phyloP scores from a whole-genome alignment of 306 rosid genomes.

The Betula pendula region DNA sequence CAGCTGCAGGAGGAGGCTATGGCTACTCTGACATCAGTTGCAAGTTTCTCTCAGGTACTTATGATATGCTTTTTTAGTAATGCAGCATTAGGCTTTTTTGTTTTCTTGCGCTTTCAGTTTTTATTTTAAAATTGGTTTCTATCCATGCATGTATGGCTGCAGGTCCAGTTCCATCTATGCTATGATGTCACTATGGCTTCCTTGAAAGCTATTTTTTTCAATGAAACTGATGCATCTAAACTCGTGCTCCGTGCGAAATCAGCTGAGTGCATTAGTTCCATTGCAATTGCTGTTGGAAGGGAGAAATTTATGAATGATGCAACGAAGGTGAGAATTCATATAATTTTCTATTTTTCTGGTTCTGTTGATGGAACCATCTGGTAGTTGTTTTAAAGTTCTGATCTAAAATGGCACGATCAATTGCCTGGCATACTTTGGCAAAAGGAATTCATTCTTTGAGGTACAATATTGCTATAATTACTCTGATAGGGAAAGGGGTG shows the following conservation, averaged over 20 bases:
- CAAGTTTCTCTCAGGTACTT: conserved; percentile 19
- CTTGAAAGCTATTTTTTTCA: conserved; percentile 10
- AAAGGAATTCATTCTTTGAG: no score
- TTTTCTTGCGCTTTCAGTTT: background rate
- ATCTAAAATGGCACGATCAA: no score
- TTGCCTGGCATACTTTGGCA: no score
- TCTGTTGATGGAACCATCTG: no score
- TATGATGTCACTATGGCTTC: conserved; percentile 17
- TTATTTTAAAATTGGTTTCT: background rate
- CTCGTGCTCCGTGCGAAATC: conserved; percentile 6
- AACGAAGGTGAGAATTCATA: conserved; percentile 16
- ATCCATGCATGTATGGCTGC: background rate
- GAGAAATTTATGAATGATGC: conserved; percentile 14
- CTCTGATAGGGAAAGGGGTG: no score
- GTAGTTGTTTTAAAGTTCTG: background rate
- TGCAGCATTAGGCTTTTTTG: background rate
- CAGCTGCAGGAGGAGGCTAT: conserved; percentile 13
- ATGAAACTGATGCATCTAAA: background rate
- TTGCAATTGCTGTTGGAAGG: background rate
- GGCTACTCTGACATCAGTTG: conserved; percentile 19
- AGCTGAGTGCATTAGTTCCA: conserved; percentile 21
- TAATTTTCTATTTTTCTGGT: background rate
- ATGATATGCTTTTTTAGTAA: no score
- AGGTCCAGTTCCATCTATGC: conserved; percentile 15
- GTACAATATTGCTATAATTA: no score